Evolutionary conservation across 1,284 basidiomycete genomes (phyloP).

Genomic region (Rhodotorula sp.): DNA sequence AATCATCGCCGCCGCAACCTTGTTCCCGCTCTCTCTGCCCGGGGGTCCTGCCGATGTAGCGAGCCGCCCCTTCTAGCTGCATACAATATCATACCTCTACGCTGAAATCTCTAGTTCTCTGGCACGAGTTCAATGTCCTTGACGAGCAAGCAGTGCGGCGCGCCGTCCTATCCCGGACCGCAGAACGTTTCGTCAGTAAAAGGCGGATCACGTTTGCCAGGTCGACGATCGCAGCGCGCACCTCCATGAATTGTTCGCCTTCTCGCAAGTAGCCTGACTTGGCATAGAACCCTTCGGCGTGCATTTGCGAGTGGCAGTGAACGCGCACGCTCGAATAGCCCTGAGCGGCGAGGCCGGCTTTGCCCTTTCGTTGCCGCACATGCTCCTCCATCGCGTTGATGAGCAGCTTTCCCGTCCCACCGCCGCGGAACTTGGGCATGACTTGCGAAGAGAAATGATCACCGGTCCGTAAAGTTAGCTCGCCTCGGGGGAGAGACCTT

Average conservation of each 20-base stretch:
- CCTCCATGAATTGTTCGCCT: constrained; percentile 20
- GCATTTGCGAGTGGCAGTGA: constrained; percentile 12
- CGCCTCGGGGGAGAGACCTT: background rate
- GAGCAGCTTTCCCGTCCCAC: constrained; percentile 11
- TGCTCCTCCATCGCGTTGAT: constrained; percentile 15
- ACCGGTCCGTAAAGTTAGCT: background rate
- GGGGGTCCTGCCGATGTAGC: background rate
- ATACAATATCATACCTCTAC: background rate
- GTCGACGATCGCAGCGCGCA: background rate
- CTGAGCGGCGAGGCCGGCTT: constrained; percentile 3
- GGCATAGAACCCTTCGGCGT: constrained; percentile 25
- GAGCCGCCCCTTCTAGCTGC: background rate
- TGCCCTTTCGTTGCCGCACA: constrained; percentile 8
- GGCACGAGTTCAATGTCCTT: constrained; percentile 7
- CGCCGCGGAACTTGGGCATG: constrained; percentile 14
- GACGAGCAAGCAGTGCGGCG: constrained; percentile 8
- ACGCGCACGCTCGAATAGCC: constrained; percentile 8
- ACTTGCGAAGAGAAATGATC: background rate
- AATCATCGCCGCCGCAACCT: too few relatives aligned
- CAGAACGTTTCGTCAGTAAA: background rate
- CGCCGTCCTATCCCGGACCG: constrained; percentile 6
- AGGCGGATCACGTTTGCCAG: background rate
- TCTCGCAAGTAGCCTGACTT: constrained; percentile 16
- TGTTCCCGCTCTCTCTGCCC: too few relatives aligned
- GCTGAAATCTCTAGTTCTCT: background rate